These are phyloP conservation scores for Colletotrichum euphorbiae DNA, from an alignment of 2,329 filamentous ascomycete genomes.

Conservation along the genomic window DNA sequence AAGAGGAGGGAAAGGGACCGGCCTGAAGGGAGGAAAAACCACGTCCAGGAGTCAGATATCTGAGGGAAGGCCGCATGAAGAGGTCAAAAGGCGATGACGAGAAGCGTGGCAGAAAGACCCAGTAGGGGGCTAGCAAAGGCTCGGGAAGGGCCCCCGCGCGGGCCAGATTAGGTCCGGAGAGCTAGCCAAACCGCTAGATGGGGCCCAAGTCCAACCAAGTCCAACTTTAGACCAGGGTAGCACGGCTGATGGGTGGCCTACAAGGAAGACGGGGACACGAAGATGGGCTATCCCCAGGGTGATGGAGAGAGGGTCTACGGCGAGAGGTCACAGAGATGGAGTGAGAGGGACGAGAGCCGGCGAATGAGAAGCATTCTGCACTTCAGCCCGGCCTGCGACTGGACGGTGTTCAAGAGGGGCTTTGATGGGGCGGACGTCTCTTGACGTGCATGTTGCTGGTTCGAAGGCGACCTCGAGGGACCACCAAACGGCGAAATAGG, in stretches of 20 bases:
- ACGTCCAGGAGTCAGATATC: constrained; percentile 25
- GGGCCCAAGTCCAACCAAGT: constrained; percentile 40
- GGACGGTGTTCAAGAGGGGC: constrained; percentile 27
- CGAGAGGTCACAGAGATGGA: neutral
- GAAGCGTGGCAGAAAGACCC: constrained; percentile 41
- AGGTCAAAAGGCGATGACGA: constrained; percentile 34
- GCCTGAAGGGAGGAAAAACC: constrained; percentile 31
- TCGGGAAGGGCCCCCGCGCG: constrained; percentile 46
- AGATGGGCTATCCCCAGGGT: constrained; percentile 20
- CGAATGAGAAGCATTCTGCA: constrained; percentile 31
- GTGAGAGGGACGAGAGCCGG: constrained; percentile 12
- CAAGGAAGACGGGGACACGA: constrained; percentile 30
- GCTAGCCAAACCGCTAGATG: constrained; percentile 45
- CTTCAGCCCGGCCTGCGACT: constrained; percentile 25
- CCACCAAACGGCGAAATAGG: constrained; percentile 10
- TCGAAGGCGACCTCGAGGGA: constrained; percentile 10
- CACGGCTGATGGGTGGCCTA: constrained; percentile 27
- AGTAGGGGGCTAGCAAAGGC: constrained; percentile 37
- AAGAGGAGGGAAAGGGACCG: constrained; percentile 44
- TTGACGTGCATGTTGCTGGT: constrained; percentile 39
- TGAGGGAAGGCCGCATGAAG: constrained; percentile 38
- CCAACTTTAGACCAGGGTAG: constrained; percentile 35
- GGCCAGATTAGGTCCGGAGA: constrained; percentile 47
- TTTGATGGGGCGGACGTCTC: constrained; percentile 31
- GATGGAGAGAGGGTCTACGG: neutral